These are phyloP conservation scores for Candida ipomoeae DNA, from an alignment of 805 yeast genomes.

Conservation along the genomic window DNA sequence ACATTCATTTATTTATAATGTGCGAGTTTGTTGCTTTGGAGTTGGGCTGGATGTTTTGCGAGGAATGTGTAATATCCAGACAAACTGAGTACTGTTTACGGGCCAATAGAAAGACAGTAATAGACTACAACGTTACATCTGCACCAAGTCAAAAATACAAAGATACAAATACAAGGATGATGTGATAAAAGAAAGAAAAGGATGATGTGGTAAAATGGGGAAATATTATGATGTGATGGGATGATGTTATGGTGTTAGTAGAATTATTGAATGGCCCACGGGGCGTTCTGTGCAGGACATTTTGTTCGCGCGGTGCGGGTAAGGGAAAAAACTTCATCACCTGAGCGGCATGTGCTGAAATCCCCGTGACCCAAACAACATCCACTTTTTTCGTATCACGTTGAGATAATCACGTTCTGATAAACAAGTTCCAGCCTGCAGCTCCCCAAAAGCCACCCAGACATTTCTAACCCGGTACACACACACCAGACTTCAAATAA, in stretches of 20 bases:
- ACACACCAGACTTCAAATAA: background rate
- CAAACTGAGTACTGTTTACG: too few relatives aligned
- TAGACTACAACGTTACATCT: too few relatives aligned
- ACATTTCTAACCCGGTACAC: background rate
- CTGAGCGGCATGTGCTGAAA: slow-evolving; percentile 28
- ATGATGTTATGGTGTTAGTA: background rate
- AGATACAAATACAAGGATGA: too few relatives aligned
- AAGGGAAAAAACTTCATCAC: slow-evolving; percentile 20
- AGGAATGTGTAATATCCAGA: too few relatives aligned
- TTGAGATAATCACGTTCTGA: slow-evolving; percentile 18
- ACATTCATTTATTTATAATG: too few relatives aligned
- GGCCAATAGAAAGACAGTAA: too few relatives aligned
- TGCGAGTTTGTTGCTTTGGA: too few relatives aligned
- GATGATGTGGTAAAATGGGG: too few relatives aligned
- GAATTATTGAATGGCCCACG: background rate
- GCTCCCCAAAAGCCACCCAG: slow-evolving; percentile 1
- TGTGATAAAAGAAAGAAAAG: too few relatives aligned
- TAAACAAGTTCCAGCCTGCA: slow-evolving; percentile 8
- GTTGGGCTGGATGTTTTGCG: too few relatives aligned
- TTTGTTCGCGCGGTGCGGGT: slow-evolving; percentile 10
- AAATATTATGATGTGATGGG: too few relatives aligned
- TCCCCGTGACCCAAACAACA: slow-evolving; percentile 23
- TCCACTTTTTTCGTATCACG: slow-evolving; percentile 18
- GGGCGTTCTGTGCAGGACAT: background rate
- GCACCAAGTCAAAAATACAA: too few relatives aligned